phyloP scores from a whole-genome alignment of 257 asterid genomes.

The Ocimum tenuiflorum region DNA sequence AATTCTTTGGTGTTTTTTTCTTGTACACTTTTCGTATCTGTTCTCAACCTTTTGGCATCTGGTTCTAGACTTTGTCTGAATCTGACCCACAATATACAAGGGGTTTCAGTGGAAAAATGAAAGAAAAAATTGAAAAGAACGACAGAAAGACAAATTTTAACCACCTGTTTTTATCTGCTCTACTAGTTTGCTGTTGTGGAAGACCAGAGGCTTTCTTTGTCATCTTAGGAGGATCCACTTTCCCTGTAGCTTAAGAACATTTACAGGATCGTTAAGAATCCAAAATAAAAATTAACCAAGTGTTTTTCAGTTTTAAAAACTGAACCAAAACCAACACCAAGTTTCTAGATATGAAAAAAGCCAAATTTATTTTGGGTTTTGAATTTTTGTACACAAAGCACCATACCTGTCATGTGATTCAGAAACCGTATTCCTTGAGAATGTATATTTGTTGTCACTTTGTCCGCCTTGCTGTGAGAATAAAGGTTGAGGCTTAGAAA shows the following conservation, averaged over 20 bases:
- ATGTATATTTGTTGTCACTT: constrained; percentile 68
- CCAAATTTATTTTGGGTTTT: too few species aligned
- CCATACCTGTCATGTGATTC: constrained; percentile 62
- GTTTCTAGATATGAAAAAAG: too few species aligned
- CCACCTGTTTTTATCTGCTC: constrained; percentile 45
- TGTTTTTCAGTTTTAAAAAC: background rate
- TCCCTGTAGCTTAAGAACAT: constrained; percentile 28
- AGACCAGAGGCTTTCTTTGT: constrained; percentile 20
- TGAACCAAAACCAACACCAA: too few species aligned
- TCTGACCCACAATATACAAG: constrained; percentile 23
- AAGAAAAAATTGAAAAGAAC: background rate
- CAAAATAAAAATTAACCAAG: background rate
- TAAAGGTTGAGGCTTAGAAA: constrained; percentile 8
- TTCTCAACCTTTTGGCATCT: constrained; percentile 47
- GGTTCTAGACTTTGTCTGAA: constrained; percentile 40
- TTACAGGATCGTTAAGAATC: background rate
- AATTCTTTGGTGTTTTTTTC: constrained; percentile 26
- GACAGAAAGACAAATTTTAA: background rate
- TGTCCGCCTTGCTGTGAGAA: constrained; percentile 61
- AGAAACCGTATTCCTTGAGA: constrained; percentile 91
- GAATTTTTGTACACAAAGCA: too few species aligned
- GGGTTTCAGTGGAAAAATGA: constrained; percentile 19
- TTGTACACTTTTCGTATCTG: constrained; percentile 26
- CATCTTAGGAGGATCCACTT: constrained; percentile 28
- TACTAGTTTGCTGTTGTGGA: constrained; percentile 30